A percentile compares a stretch with the other conserved stretches of the same genome.
Evolutionary conservation across 768 basidiomycete species (phyloP).

Genomic region (Pleurotus pulmonarius): DNA sequence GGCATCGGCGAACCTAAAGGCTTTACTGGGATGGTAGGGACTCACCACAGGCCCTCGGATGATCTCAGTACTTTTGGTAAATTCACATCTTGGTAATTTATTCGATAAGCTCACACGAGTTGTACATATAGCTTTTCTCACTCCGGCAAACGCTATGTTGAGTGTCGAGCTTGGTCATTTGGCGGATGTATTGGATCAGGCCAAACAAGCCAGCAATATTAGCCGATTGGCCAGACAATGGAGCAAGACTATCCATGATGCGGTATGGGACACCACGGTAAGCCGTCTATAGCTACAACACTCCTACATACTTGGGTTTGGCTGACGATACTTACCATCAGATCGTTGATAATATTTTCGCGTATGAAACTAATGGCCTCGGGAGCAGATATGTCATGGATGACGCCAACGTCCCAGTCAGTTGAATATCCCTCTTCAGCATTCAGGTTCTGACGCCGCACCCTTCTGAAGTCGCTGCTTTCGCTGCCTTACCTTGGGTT

Average conservation of each 20-base stretch:
- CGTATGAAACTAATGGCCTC: slow-evolving; percentile 76
- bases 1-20: slow-evolving; percentile 78
- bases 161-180: slow-evolving; percentile 67
- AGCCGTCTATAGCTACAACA: slow-evolving; percentile 14
- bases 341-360: slow-evolving; percentile 64
- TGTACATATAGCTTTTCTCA: slow-evolving; percentile 55
- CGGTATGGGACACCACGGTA: slow-evolving; percentile 63
- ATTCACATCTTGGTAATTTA: slow-evolving; percentile 4
- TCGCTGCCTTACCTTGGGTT: slow-evolving; percentile 80
- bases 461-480: slow-evolving; percentile 53
- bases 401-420: slow-evolving; percentile 79
- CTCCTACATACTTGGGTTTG: too few species aligned
- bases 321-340: slow-evolving; percentile 17
- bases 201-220: slow-evolving; percentile 43
- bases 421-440: slow-evolving; percentile 14
- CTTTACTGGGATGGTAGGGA: slow-evolving; percentile 73
- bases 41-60: slow-evolving; percentile 74
- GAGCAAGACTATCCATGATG: slow-evolving; percentile 54
- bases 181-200: slow-evolving; percentile 53
- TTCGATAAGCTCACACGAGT: too few species aligned
- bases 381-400: slow-evolving; percentile 79
- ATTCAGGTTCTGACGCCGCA: neutral
- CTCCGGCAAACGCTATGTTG: slow-evolving; percentile 80
- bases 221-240: slow-evolving; percentile 51
- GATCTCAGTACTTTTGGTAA: slow-evolving; percentile 66